A percentile compares a stretch with the other conserved stretches of the same genome.
phyloP scores from a whole-genome alignment of 1,139 yeast genomes.

The Groenewaldozyma auringiensis region DNA sequence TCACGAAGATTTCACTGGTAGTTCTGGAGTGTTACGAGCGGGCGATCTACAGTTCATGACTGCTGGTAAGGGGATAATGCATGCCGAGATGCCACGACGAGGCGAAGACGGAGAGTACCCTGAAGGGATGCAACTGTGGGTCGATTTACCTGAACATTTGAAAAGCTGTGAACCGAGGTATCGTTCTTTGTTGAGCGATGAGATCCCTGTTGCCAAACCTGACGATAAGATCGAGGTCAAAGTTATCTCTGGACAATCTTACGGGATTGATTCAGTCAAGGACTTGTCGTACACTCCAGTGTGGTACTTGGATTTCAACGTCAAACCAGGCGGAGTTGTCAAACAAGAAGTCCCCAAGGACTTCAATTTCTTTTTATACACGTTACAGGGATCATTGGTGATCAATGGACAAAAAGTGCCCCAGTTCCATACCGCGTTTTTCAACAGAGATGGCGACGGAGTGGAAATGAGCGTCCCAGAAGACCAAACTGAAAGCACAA shows the following conservation, averaged over 20 bases:
- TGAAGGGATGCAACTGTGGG: slow-evolving; percentile 85
- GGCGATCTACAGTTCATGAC: slow-evolving; percentile 96
- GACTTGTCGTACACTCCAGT: slow-evolving; percentile 84
- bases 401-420: slow-evolving; percentile 37
- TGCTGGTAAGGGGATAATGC: slow-evolving; percentile 85
- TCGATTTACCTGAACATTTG: slow-evolving; percentile 67
- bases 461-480: slow-evolving; percentile 23
- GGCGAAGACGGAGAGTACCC: slow-evolving; percentile 40
- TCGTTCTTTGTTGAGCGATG: slow-evolving; percentile 64
- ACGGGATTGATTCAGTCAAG: slow-evolving; percentile 65
- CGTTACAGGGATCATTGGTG: slow-evolving; percentile 57
- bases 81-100: slow-evolving; percentile 77
- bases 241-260: slow-evolving; percentile 70
- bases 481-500: slow-evolving; percentile 32
- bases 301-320: slow-evolving; percentile 58
- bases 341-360: slow-evolving; percentile 52
- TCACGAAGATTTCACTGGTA: slow-evolving; percentile 88
- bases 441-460: slow-evolving; percentile 28
- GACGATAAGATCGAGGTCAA: slow-evolving; percentile 59
- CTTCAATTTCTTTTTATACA: slow-evolving; percentile 68
- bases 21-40: slow-evolving; percentile 64
- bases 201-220: slow-evolving; percentile 64
- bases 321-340: slow-evolving; percentile 63
- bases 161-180: slow-evolving; percentile 71
- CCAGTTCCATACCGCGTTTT: slow-evolving; percentile 44